Percentiles rank a stretch among this genome's conserved stretches.
Conservation (phyloP, 768 basidiomycete genomes). For the Chlorophyllum brunneum region DNA sequence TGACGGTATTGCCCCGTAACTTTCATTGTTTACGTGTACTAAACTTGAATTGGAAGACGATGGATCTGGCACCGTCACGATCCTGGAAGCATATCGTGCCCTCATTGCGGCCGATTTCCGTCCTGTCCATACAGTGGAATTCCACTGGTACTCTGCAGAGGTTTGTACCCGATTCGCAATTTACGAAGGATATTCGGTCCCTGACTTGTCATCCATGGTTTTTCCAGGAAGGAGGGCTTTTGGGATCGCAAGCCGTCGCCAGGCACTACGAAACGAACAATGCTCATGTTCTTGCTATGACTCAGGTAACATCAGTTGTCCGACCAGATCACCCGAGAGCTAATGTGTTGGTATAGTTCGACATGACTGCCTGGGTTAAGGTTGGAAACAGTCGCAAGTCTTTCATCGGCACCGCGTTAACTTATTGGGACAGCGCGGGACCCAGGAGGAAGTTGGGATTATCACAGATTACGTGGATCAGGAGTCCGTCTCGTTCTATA, state of each 20-base stretch:
- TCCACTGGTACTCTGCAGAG: constrained; percentile 85
- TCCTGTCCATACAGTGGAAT: constrained; percentile 65
- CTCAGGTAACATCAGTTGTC: constrained; percentile 49
- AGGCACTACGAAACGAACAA: constrained; percentile 60
- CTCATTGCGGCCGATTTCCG: constrained; percentile 65
- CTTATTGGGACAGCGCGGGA: constrained; percentile 45
- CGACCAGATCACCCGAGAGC: background rate
- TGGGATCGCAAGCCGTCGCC: constrained; percentile 90
- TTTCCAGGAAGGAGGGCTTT: constrained; percentile 71
- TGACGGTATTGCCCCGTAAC: constrained; percentile 34
- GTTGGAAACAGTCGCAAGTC: constrained; percentile 31
- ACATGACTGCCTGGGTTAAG: constrained; percentile 96
- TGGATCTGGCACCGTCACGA: constrained; percentile 77
- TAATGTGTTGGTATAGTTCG: constrained; percentile 51
- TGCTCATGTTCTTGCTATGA: constrained; percentile 76
- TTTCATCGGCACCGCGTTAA: constrained; percentile 13
- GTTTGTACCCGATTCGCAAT: constrained; percentile 29
- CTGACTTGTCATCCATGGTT: constrained; percentile 13
- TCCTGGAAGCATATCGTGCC: constrained; percentile 72
- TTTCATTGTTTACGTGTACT: constrained; percentile 17
- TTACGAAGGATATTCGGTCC: constrained; percentile 1
- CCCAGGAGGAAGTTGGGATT: constrained; percentile 74
- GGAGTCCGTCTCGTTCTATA: constrained; percentile 31
- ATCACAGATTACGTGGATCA: constrained; percentile 82
- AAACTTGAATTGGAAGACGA: constrained; percentile 47